Base-by-base conservation (phyloP, 305 asterid species). In the Fraxinus albicans region DNA sequence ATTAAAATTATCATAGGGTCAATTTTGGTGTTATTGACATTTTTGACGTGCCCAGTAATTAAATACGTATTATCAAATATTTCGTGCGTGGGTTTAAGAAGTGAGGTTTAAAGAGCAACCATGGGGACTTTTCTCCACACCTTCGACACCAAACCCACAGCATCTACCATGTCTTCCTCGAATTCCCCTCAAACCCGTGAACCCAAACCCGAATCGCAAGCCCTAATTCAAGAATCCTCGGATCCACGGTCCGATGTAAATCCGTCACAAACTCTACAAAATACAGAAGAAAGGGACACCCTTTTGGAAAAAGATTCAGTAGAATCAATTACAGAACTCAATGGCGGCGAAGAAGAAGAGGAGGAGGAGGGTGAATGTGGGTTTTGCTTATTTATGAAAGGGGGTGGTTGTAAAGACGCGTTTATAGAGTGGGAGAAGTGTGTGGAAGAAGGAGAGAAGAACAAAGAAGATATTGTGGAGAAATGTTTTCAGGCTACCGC, bases 341-440 rank as follows among this genome's bases (percentile, higher is more conserved):
- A 23, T 25, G 73, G 6, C 3, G 73, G 35, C 27, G 27, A 25
- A 1, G 73, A 10, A 65, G 93, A 86, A 7, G 95, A 87, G 0
- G 98, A 90, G 0, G 98, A 91, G 79, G 92, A 87, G 69, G 97
- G 93, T 0, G 98, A 93, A 80, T 92, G 97, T 86, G 97, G 97
- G 83, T 94, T 93, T 83, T 94, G 97, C 83, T 85, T 94, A 78
- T 93, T 89, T 47, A 94, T 94, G 98, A 94, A 94, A 85, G 95
- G 85, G 42, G 97, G 98, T 36, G 98, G 93, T 12, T 94, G 97
- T 79, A 92, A 75, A 73, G 97, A 93, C 5, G 47, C 84, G 1
- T 94, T 94, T 84, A 72, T 79, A 38, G 92, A 85, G 3, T 94
- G 98, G 98, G 98, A 95, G 77, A 94, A 93, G 85, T 95, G 99